Base-by-base conservation (phyloP, 1,139 yeast species). In the Debaryomyces udenii region DNA sequence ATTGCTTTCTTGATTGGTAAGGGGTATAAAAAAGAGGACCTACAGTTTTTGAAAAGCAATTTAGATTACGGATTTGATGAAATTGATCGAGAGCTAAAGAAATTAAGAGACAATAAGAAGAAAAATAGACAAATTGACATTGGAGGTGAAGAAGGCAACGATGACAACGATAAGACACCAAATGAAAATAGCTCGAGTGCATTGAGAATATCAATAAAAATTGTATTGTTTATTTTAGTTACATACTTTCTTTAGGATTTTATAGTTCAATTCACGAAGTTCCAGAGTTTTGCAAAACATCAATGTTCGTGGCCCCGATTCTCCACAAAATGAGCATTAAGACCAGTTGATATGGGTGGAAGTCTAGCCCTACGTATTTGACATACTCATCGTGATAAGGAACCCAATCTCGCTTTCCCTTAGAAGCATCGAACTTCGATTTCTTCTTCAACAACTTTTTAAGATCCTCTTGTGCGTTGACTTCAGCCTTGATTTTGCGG, bases 281-380 rank as follows among this genome's bases (percentile, higher is more conserved):
- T n/a, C 48, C 53, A 17, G 41, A 32, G 23, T 51, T 58, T 40
- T 64, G 67, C 39, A 60, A 56, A 3, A 79, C 80, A 10, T 79
- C 84, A 26, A 83, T 70, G 47, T 78, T 74, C 2, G 88, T 80
- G 28, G 78, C 62, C 15, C 83, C 68, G 32, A 85, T 56, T 49
- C 89, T 70, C 96, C 96, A 90, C 52, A 88, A 62, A 5, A 87
- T 53, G 58, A 86, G 59, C 86, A 86, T 87, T 41, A 86, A 76
- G 3, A 81, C 76, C 20, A 86, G 75, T 47, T 84, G 66, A 57
- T 83, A 83, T 0, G 97, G 97, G 37, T 66, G 61, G 56, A 81
- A 89, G 40, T 60, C 56, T 28, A 74, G 70, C 0, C 90, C 87
- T 28, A 83, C 69, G 31, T 68, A 68, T 39, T 77, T 70, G 34